Evolutionary conservation across 306 rosid genomes (phyloP).

Genomic region (Citrullus mucosospermus): DNA sequence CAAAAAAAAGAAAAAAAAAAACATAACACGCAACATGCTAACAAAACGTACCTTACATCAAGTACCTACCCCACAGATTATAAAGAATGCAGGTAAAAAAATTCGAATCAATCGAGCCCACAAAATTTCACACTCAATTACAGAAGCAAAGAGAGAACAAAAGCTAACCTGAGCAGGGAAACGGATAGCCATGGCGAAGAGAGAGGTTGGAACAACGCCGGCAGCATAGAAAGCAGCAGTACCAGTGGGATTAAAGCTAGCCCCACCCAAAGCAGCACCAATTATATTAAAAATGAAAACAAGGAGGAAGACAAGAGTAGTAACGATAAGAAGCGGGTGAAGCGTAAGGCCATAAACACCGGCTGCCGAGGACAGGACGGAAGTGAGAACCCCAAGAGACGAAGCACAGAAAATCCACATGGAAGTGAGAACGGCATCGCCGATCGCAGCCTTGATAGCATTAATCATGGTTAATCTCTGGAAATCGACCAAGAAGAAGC

Average conservation of each 20-base stretch:
- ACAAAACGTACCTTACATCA: background rate
- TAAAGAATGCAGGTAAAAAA: background rate
- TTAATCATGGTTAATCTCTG: slow-evolving; percentile 17
- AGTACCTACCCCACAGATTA: background rate
- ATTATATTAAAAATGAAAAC: slow-evolving; percentile 42
- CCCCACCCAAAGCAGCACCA: slow-evolving; percentile 64
- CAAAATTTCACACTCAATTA: background rate
- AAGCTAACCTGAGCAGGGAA: slow-evolving; percentile 74
- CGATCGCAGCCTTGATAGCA: slow-evolving; percentile 50
- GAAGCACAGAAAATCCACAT: slow-evolving; percentile 71
- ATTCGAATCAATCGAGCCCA: background rate
- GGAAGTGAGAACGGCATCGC: slow-evolving; percentile 53
- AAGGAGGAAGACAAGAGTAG: slow-evolving; percentile 40
- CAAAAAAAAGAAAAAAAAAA: background rate
- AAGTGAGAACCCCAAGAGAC: slow-evolving; percentile 37
- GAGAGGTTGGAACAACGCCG: slow-evolving; percentile 59
- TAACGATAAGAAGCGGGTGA: slow-evolving; percentile 46
- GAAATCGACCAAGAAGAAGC: background rate
- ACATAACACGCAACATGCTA: background rate
- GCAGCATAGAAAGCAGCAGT: slow-evolving; percentile 68
- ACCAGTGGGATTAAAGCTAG: slow-evolving; percentile 86
- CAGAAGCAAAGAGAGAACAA: background rate
- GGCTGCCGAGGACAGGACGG: slow-evolving; percentile 18
- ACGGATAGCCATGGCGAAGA: slow-evolving; percentile 72
- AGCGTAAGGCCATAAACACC: slow-evolving; percentile 34